These are phyloP conservation scores for Saccharomyces pastorianus DNA, from an alignment of 1,139 yeast genomes.

Conservation along the genomic window DNA sequence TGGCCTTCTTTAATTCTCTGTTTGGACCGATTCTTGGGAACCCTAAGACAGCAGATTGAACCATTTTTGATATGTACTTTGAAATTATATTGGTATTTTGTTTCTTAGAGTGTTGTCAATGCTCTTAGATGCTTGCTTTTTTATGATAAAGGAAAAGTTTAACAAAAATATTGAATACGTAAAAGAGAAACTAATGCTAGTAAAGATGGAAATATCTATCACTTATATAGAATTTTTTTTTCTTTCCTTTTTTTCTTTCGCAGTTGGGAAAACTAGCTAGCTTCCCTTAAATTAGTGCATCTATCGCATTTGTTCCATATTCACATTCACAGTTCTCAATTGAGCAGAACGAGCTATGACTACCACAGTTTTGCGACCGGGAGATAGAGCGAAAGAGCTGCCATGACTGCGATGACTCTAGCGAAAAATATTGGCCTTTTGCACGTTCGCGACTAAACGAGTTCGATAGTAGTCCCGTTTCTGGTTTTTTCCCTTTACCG, in stretches of 20 bases:
- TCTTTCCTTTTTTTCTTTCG: background rate
- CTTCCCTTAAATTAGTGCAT: background rate
- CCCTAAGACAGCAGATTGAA: conserved; percentile 93
- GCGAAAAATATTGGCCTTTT: background rate
- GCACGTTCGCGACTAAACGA: background rate
- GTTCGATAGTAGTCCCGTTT: background rate
- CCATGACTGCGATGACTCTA: background rate
- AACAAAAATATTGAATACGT: background rate
- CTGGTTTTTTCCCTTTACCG: background rate
- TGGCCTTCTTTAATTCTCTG: conserved; percentile 97
- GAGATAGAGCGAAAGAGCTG: background rate
- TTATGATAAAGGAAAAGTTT: background rate
- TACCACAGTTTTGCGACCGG: background rate
- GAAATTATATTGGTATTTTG: background rate
- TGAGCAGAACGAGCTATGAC: background rate
- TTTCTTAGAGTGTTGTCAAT: background rate
- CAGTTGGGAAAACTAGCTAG: background rate
- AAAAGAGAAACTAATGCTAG: background rate
- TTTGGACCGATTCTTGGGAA: conserved; percentile 99
- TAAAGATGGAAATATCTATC: background rate
- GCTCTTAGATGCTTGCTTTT: background rate
- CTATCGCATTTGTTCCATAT: background rate
- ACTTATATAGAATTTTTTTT: background rate
- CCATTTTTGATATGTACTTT: conserved; percentile 45
- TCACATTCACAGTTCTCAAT: background rate